Evolutionary conservation across 495 filamentous ascomycete species (phyloP).

Genomic region (Venustampulla echinocandica): DNA sequence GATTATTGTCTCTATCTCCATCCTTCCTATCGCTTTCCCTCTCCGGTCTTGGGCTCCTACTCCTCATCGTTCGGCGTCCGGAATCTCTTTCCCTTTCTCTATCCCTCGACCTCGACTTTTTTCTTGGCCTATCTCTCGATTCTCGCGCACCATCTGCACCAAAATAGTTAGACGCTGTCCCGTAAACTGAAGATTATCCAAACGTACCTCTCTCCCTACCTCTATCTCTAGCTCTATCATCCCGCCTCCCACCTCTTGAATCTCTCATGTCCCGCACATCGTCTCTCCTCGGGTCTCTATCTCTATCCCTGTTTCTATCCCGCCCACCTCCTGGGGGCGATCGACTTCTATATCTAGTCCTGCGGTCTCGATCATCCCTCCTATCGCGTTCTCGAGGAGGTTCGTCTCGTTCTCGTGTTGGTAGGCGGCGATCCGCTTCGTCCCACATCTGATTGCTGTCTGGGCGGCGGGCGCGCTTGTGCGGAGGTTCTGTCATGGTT

Average conservation of each 20-base stretch:
- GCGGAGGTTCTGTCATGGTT: constrained; percentile 25
- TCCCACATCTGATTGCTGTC: constrained; percentile 39
- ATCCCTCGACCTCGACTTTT: too few relatives aligned
- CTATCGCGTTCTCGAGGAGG: constrained; percentile 12
- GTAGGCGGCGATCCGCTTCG: constrained; percentile 26
- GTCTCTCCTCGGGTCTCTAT: constrained; percentile 1
- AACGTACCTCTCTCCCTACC: neutral
- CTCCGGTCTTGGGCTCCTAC: constrained; percentile 24
- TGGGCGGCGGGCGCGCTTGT: constrained; percentile 28
- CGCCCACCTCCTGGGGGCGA: constrained; percentile 2
- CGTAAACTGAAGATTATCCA: neutral
- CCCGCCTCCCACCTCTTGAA: neutral
- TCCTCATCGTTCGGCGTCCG: constrained; percentile 26
- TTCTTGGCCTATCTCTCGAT: constrained; percentile 8
- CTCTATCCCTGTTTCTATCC: constrained; percentile 5
- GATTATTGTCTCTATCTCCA: neutral
- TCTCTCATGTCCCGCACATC: constrained; percentile 8
- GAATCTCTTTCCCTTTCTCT: constrained; percentile 25
- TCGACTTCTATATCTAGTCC: constrained; percentile 10
- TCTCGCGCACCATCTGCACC: too few relatives aligned
- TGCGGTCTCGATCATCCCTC: neutral
- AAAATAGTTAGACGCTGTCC: too few relatives aligned
- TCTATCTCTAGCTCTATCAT: constrained; percentile 9
- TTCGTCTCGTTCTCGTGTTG: constrained; percentile 17
- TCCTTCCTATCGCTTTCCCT: constrained; percentile 23